Conservation (phyloP, 768 basidiomycete species). For the Leccinum subtestaceum region DNA sequence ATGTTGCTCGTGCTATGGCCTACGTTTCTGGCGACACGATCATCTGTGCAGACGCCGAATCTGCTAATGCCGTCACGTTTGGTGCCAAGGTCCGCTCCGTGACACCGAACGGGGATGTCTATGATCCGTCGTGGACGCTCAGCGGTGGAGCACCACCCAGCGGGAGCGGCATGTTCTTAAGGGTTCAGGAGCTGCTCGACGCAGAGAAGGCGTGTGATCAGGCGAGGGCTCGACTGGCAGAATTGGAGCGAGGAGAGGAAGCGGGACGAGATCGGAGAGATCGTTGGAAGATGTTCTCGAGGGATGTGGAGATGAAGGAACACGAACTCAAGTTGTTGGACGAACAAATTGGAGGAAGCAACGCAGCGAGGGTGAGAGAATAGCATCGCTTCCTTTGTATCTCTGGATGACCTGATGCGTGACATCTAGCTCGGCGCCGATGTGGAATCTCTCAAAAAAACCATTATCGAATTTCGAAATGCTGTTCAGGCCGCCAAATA, state of each 20-base stretch:
- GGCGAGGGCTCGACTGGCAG: constrained; percentile 45
- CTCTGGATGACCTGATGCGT: background rate
- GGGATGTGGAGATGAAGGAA: constrained; percentile 84
- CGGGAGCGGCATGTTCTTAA: constrained; percentile 68
- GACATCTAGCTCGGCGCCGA: constrained; percentile 70
- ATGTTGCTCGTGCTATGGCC: constrained; percentile 84
- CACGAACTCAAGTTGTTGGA: constrained; percentile 82
- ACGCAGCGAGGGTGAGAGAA: constrained; percentile 74
- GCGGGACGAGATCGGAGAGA: constrained; percentile 52
- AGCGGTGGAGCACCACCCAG: constrained; percentile 87
- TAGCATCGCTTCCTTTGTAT: background rate
- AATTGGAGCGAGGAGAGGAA: constrained; percentile 55
- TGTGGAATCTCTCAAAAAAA: constrained; percentile 67
- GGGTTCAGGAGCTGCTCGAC: constrained; percentile 78
- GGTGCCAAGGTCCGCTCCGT: constrained; percentile 65
- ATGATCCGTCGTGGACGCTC: constrained; percentile 95
- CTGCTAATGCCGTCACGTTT: constrained; percentile 89
- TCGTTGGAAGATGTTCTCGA: constrained; percentile 54
- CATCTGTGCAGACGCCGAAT: constrained; percentile 83
- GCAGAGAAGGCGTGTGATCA: constrained; percentile 58
- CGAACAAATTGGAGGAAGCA: constrained; percentile 85
- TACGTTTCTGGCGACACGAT: constrained; percentile 93
- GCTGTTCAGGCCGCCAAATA: constrained; percentile 65
- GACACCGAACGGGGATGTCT: constrained; percentile 92
- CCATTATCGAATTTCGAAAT: constrained; percentile 54